Percentiles rank a stretch among this genome's conserved stretches.
Evolutionary conservation across 305 asterid species (phyloP).

Genomic region (Fraxinus baroniana): DNA sequence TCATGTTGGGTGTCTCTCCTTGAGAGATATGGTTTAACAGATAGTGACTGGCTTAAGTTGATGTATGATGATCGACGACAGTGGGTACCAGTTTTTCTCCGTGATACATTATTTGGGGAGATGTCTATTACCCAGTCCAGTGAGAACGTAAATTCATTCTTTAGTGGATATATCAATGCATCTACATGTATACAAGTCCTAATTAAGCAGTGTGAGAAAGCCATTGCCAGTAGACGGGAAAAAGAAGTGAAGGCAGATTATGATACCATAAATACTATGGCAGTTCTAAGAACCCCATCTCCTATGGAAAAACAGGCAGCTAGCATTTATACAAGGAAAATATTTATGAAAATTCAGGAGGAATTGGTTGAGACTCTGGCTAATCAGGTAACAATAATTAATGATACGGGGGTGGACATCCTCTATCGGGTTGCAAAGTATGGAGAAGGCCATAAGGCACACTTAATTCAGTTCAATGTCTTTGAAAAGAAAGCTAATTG

Average conservation of each 20-base stretch:
- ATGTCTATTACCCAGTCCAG: conserved; percentile 52
- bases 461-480: conserved; percentile 57
- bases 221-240: conserved; percentile 62
- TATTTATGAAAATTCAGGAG: conserved; percentile 60
- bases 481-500: conserved; percentile 61
- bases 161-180: conserved; percentile 67
- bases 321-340: conserved; percentile 48
- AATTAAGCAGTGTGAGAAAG: conserved; percentile 57
- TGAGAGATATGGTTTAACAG: conserved; percentile 46
- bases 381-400: conserved; percentile 51
- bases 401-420: conserved; percentile 49
- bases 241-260: conserved; percentile 69
- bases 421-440: conserved; percentile 54
- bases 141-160: conserved; percentile 57
- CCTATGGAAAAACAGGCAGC: conserved; percentile 78
- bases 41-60: conserved; percentile 54
- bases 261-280: conserved; percentile 51
- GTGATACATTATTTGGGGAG: conserved; percentile 62
- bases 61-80: conserved; percentile 49
- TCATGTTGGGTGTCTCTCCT: conserved; percentile 58
- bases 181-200: conserved; percentile 49
- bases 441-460: conserved; percentile 58
- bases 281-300: conserved; percentile 62
- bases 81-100: conserved; percentile 66
- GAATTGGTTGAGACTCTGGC: conserved; percentile 62